Evolutionary conservation across 108 stramenopile genomes (phyloP).

Genomic region (Skeletonema grethae): DNA sequence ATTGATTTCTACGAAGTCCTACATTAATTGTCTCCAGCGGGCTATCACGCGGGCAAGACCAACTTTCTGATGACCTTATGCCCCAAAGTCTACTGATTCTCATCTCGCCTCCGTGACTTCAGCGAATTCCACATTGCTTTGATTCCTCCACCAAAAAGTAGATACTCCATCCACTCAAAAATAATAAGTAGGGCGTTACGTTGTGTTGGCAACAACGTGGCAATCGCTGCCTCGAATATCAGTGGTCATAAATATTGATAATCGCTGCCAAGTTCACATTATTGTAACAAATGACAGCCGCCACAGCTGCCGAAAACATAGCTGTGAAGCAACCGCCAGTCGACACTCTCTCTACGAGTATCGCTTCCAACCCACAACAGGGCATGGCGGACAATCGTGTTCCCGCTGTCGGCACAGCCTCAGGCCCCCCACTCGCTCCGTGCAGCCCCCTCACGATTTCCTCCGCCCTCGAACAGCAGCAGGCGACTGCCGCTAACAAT

Average conservation of each 20-base stretch:
- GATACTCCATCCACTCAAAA: background rate
- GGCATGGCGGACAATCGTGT: slow-evolving; percentile 23
- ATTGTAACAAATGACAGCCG: background rate
- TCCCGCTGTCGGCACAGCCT: background rate
- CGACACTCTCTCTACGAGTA: background rate
- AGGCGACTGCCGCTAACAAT: background rate
- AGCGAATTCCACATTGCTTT: background rate
- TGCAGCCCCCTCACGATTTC: slow-evolving; percentile 4
- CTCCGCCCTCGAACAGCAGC: slow-evolving; percentile 7
- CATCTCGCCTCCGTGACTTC: too few relatives aligned
- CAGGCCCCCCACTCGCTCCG: slow-evolving; percentile 2
- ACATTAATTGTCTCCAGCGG: too few relatives aligned
- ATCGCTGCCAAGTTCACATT: background rate
- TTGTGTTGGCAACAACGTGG: background rate
- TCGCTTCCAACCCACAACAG: slow-evolving; percentile 52
- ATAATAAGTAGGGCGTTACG: background rate
- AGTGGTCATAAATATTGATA: background rate
- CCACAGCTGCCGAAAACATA: background rate
- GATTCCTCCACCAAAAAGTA: background rate
- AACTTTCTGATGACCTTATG: too few relatives aligned
- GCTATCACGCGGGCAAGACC: too few relatives aligned
- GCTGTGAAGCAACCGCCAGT: background rate
- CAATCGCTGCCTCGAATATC: too few relatives aligned
- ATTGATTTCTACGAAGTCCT: too few relatives aligned
- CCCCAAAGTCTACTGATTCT: too few relatives aligned